Evolutionary conservation across 2,329 filamentous ascomycete species (phyloP).

Genomic region (Pseudocercospora fijiensis): DNA sequence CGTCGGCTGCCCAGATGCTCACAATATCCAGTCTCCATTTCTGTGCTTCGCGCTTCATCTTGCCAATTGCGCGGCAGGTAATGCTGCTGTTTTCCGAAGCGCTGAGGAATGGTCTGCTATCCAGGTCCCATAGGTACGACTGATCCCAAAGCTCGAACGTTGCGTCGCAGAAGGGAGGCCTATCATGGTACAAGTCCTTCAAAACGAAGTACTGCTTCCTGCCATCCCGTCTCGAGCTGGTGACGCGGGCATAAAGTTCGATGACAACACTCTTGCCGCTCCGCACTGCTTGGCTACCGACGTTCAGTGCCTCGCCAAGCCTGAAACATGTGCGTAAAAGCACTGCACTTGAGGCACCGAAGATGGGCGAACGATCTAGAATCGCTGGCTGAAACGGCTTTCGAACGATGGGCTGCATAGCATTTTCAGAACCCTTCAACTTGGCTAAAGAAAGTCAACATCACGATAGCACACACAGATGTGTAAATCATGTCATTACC

Average conservation of each 20-base stretch:
- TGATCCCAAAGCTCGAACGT: slow-evolving; percentile 50
- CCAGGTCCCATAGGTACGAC: slow-evolving; percentile 46
- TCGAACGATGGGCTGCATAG: slow-evolving; percentile 50
- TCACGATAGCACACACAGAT: neutral
- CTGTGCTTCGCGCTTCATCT: slow-evolving; percentile 47
- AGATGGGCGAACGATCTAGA: slow-evolving; percentile 54
- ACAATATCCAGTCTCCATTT: slow-evolving; percentile 49
- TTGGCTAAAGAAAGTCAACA: slow-evolving; percentile 12
- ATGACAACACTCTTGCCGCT: slow-evolving; percentile 53
- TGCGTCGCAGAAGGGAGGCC: slow-evolving; percentile 55
- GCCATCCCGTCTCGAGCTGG: slow-evolving; percentile 56
- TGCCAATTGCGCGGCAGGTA: slow-evolving; percentile 52
- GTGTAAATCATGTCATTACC: slow-evolving; percentile 15
- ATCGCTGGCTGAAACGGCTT: slow-evolving; percentile 52
- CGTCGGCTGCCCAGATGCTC: slow-evolving; percentile 54
- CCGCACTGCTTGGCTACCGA: slow-evolving; percentile 48
- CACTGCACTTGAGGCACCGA: slow-evolving; percentile 51
- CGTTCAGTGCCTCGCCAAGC: slow-evolving; percentile 59
- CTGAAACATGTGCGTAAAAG: slow-evolving; percentile 63
- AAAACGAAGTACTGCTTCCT: slow-evolving; percentile 64
- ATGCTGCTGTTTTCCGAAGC: slow-evolving; percentile 27
- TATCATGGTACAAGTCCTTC: slow-evolving; percentile 60
- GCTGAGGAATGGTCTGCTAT: slow-evolving; percentile 45
- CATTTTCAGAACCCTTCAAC: slow-evolving; percentile 13
- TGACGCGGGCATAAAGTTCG: slow-evolving; percentile 64